phyloP scores from a whole-genome alignment of 208 protist species.

The Leishmania amazonensis region DNA sequence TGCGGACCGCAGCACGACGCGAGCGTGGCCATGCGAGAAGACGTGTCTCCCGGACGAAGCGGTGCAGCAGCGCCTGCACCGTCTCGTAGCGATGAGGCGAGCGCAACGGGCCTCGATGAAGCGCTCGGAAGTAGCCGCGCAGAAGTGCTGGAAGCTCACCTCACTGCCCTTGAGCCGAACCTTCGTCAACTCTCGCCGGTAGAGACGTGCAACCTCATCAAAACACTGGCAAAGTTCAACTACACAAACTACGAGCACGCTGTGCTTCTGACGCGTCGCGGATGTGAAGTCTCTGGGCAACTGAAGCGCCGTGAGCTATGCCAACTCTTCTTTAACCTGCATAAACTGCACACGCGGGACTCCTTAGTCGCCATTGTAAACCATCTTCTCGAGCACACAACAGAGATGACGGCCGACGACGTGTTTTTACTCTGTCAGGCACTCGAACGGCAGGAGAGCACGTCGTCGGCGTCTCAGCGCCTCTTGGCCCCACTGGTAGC shows the following conservation, averaged over 20 bases:
- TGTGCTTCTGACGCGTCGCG: conserved; percentile 60
- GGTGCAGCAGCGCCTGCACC: background rate
- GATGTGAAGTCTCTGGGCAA: conserved; percentile 70
- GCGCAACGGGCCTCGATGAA: conserved; percentile 8
- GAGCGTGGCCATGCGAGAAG: background rate
- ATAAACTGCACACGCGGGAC: conserved; percentile 73
- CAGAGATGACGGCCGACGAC: conserved; percentile 47
- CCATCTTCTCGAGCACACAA: conserved; percentile 45
- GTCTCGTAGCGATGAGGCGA: background rate
- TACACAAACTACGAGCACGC: conserved; percentile 80
- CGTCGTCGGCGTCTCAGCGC: conserved; percentile 50
- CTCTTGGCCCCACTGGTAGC: conserved; percentile 48
- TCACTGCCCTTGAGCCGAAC: conserved; percentile 46
- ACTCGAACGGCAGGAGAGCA: conserved; percentile 70
- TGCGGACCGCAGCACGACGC: background rate
- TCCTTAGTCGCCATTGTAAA: conserved; percentile 79
- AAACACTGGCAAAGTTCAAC: conserved; percentile 55
- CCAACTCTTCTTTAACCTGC: conserved; percentile 75
- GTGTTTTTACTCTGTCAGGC: conserved; percentile 58
- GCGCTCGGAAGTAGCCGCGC: conserved; percentile 29
- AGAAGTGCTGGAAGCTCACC: conserved; percentile 43
- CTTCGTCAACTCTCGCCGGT: conserved; percentile 55
- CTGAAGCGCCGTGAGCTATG: conserved; percentile 52
- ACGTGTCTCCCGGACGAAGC: background rate
- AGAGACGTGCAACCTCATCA: conserved; percentile 52